Conservation (phyloP, 2,329 filamentous ascomycete genomes). For the Bipolaris cookei region DNA sequence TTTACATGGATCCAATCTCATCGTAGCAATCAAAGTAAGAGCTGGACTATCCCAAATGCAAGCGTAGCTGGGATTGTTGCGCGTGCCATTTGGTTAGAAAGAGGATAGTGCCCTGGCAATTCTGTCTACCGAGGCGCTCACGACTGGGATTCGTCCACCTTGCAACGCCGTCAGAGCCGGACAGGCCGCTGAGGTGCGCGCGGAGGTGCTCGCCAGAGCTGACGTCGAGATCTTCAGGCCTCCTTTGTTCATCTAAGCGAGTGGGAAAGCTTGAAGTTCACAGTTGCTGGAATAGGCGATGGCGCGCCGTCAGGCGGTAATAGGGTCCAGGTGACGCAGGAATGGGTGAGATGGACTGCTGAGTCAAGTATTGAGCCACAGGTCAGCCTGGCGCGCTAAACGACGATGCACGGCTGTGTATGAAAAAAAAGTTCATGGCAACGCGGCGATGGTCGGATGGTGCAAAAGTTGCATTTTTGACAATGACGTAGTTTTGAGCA, state of each 20-base stretch:
- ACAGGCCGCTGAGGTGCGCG: conserved; percentile 4
- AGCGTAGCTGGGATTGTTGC: background rate
- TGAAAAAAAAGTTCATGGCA: background rate
- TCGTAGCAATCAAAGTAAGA: background rate
- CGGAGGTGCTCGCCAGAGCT: conserved; percentile 1
- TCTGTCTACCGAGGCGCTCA: background rate
- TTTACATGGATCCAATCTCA: background rate
- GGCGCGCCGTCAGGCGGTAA: conserved; percentile 13
- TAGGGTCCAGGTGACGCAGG: conserved; percentile 27
- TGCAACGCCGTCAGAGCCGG: conserved; percentile 1
- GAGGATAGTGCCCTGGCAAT: background rate
- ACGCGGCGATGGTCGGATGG: background rate
- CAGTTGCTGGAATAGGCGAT: conserved; percentile 8
- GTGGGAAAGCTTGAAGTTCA: background rate
- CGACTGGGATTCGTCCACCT: conserved; percentile 1
- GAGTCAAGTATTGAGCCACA: conserved; percentile 37
- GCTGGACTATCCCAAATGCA: background rate
- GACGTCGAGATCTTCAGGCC: conserved; percentile 2
- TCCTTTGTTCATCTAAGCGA: conserved; percentile 2
- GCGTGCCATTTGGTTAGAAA: background rate
- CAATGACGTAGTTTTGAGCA: conserved; percentile 5
- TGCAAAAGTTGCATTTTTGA: background rate
- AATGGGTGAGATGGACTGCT: conserved; percentile 32
- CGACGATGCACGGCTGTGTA: background rate
- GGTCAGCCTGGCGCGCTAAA: conserved; percentile 10